Base-by-base conservation (phyloP, 2,329 filamentous ascomycete species). In the Penicillium sp. region DNA sequence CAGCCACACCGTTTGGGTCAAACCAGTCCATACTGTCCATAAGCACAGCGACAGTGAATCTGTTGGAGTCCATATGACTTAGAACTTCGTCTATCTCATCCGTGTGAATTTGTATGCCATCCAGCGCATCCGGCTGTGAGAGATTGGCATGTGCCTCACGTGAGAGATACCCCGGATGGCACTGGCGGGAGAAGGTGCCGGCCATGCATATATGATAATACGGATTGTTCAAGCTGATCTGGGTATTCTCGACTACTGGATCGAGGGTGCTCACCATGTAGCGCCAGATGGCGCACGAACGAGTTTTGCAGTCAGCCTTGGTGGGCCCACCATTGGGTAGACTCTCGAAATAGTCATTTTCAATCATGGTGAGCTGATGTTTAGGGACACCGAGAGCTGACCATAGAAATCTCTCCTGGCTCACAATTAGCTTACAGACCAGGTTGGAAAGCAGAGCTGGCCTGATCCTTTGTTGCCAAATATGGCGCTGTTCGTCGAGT, bases 1-100 rank as follows among this genome's bases (percentile, higher is more conserved):
- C 42, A 13, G 42, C 27, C 21, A 10, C 5, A 11, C 14, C n/a
- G 29, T 29, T 16, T 11, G 42, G 27, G 27, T 32, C 27, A 16
- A 45, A 45, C 42, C 43, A 45, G 13, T 45, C 43, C 16, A 45
- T 34, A 31, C 43, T 45, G 13, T 45, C 44, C 29, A 45, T 45
- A 31, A 45, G 16, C 14, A 45, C 44, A 21, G 18, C 44, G 5
- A 36, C 44, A 2, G 31, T 45, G 29, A 45, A 29, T 9, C 27
- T 14, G 16, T 22, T 13, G 14, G 44, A 16, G 10, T 16, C 5
- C 29, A 45, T 45, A 8, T 45, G 11, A 5, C 9, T 36, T 2
- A 45, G 31, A 3, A 45, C 43, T 18, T 45, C 42, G 14, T 21
- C 29, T 2, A 45, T 27, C 29, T 45, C 42, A 2, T 31, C 42